Conservation (phyloP, 306 rosid genomes). For the Cucumis melo region DNA sequence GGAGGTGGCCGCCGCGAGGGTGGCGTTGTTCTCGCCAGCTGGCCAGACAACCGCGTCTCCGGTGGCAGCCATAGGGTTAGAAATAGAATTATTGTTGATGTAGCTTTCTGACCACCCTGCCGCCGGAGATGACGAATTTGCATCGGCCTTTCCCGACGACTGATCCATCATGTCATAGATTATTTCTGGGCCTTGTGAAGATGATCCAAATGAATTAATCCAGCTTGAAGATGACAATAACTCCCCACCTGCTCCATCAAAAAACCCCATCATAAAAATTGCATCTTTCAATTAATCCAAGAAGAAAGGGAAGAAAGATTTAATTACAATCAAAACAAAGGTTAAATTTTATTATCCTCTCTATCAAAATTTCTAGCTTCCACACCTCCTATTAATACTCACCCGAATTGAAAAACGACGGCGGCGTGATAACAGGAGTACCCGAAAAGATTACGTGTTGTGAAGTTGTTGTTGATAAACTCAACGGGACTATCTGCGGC, state of each 20-base stretch:
- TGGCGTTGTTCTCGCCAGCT: not conserved
- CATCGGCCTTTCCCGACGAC: not conserved
- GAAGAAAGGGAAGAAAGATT: not conserved
- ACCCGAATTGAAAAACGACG: not conserved
- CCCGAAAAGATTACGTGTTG: not conserved
- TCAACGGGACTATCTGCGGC: not conserved
- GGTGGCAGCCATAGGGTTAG: not conserved
- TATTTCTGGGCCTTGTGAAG: not conserved
- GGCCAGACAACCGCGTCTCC: not conserved
- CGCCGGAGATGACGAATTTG: not conserved
- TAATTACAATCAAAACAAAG: not conserved
- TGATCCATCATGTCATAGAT: not conserved
- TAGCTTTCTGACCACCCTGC: not conserved
- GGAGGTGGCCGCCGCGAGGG: not conserved
- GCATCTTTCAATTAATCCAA: not conserved
- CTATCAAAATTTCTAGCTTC: not conserved
- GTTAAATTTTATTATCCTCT: not conserved
- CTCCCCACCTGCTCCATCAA: not conserved
- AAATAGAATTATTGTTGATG: slow-evolving; percentile 1
- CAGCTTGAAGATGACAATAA: not conserved
- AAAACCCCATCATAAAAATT: not conserved
- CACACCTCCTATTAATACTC: not conserved
- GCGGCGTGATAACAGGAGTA: not conserved
- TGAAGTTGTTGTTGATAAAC: not conserved
- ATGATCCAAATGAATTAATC: slow-evolving; percentile 3